Base-by-base conservation (phyloP, 768 basidiomycete species). In the Crucibulum laeve region DNA sequence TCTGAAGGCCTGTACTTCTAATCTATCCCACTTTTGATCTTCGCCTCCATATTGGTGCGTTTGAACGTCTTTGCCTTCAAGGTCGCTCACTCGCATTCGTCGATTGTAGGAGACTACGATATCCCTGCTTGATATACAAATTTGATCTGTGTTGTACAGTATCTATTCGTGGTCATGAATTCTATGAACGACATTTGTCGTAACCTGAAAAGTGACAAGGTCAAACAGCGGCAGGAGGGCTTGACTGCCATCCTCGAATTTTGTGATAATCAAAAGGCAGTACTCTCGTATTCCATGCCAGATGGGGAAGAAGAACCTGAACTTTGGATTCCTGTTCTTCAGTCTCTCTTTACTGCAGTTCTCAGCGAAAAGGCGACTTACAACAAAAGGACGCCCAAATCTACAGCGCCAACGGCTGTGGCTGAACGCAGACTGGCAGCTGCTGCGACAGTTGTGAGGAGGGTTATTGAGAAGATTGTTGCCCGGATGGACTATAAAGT, bases 201-300 rank as follows among this genome's bases (percentile, higher is more conserved):
- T 6, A 71, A 69, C 44, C 70, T 87, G 45, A 67, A 68, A 47
- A 80, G 77, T 59, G 71, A 77, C 39, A 89, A 82, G 50, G 68
- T 84, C 53, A 86, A 78, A 53, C 84, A 87, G 25, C 71, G 91
- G 14, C 74, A 81, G 44, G 77, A 86, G 40, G 88, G 79, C 13
- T 58, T 88, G 13, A 45, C 67, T 5, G 53, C 68, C 14, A 66
- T 88, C 37, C 75, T 73, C 38, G 63, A 63, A 4, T 54, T 65
- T 28, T 87, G 88, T 50, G 60, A 73, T 11, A 67, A 68, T 47
- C 67, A 77, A 49, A 60, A 64, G 44, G 70, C 71, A 10, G 65
- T 79, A 47, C 53, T 67, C 25, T 65, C 72, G 42, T 75, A 71
- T 43, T 64, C 69, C 47, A 57, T 71, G 38, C 58, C 66, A 24